Percentiles rank a stretch among this genome's conserved stretches.
Evolutionary conservation across 2,329 filamentous ascomycete genomes (phyloP).

Genomic region (Fusarium sp.): DNA sequence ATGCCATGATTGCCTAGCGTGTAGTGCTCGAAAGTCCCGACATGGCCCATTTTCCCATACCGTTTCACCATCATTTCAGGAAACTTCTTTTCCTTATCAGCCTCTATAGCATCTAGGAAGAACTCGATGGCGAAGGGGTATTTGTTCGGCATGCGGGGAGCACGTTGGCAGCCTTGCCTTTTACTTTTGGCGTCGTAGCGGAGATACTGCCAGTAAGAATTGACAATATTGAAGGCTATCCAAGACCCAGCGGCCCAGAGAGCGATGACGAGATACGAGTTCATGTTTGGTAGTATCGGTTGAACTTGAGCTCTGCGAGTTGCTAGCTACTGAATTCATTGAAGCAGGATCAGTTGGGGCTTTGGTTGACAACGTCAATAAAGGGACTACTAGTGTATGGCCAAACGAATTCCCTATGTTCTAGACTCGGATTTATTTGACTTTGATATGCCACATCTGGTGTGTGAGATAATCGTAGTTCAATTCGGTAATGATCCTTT

Average conservation of each 20-base stretch:
- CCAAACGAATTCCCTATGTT: neutral
- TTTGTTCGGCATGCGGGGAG: accelerated
- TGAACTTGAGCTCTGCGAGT: neutral
- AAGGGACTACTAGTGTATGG: neutral
- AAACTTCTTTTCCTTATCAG: neutral
- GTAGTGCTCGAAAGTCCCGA: neutral
- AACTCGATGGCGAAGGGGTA: neutral
- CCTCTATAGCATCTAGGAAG: accelerated
- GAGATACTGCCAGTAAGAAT: neutral
- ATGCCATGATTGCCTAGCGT: neutral
- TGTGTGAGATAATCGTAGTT: neutral
- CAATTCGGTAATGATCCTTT: neutral
- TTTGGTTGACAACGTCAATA: too few relatives aligned
- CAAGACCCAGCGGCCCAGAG: neutral
- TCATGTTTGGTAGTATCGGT: neutral
- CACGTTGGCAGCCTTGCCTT: neutral
- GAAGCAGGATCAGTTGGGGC: too few relatives aligned
- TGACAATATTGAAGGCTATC: neutral
- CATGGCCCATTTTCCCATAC: neutral
- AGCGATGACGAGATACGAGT: neutral
- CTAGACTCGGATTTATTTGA: too few relatives aligned
- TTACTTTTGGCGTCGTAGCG: neutral
- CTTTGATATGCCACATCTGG: neutral
- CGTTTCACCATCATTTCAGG: neutral
- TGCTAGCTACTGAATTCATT: neutral